phyloP scores from a whole-genome alignment of 1,284 basidiomycete species.

The Leccinum griseonigrum region DNA sequence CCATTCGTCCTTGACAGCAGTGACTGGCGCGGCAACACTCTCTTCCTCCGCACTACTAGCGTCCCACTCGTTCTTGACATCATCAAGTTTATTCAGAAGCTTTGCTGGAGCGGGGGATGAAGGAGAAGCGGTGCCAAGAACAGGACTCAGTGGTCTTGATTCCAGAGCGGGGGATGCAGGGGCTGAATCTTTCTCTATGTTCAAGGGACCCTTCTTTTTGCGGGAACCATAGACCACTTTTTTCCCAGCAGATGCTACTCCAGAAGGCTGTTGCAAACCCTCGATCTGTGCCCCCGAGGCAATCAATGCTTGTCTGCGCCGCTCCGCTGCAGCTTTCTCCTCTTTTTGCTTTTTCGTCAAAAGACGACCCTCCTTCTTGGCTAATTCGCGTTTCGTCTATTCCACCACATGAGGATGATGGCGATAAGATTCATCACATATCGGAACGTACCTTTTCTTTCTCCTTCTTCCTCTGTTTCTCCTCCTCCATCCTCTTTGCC shows the following conservation, averaged over 20 bases:
- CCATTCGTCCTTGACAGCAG: constrained; percentile 78
- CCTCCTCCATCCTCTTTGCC: constrained; percentile 73
- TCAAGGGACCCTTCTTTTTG: constrained; percentile 70
- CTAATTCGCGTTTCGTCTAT: constrained; percentile 79
- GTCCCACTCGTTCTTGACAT: constrained; percentile 85
- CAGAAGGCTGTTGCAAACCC: constrained; percentile 65
- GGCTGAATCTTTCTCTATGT: constrained; percentile 41
- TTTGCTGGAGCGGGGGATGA: constrained; percentile 28
- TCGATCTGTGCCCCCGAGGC: constrained; percentile 90
- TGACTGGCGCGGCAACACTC: constrained; percentile 27
- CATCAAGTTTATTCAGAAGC: constrained; percentile 32
- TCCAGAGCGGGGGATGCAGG: constrained; percentile 47
- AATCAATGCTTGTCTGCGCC: constrained; percentile 88
- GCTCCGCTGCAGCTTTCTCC: constrained; percentile 89
- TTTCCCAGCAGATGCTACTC: constrained; percentile 50
- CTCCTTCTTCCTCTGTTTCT: constrained; percentile 82
- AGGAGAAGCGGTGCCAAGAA: constrained; percentile 27
- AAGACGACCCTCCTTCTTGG: constrained; percentile 88
- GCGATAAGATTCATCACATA: constrained; percentile 1
- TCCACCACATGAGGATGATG: constrained; percentile 7
- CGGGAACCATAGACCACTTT: constrained; percentile 80
- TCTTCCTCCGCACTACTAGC: constrained; percentile 44
- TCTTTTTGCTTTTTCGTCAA: constrained; percentile 97
- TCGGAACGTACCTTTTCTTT: constrained; percentile 75
- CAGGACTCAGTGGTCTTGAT: constrained; percentile 54